Base-by-base conservation (phyloP, 2,329 filamentous ascomycete genomes). In the Neonectria magnoliae region DNA sequence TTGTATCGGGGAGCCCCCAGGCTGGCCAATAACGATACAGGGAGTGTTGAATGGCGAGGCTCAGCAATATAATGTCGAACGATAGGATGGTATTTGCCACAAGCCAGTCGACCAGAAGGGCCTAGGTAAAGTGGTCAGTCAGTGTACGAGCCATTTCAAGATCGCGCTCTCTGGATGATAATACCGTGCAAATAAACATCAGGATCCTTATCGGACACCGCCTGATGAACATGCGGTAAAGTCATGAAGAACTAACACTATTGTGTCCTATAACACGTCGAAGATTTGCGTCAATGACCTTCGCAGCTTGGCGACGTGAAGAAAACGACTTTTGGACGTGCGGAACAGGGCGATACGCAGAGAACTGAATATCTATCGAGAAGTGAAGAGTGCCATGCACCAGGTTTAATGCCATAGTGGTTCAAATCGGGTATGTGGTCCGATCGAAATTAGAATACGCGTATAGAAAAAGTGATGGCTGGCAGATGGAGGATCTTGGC, bases 311-410 rank as follows among this genome's bases (percentile, higher is more conserved):
- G 87, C 87, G 54, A 89, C 78, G 63, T 88, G 79, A 20, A 89
- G 82, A 60, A 90, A 87, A 56, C 87, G 85, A 65, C 80, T 83
- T 74, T 90, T 89, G 62, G 86, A 86, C 29, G 87, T 88, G 69
- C 91, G 88, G 72, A 91, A 91, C 2, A 91, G 79, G 16, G 87
- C 88, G 56, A 91, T 87, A 33, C 89, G 88, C 52, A 88, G 83
- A 6, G 89, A 91, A 78, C 73, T 87, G 88, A 48, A 87, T 83
- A 53, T 86, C 84, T 89, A 91, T 91, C 73, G 89, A 81, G 85
- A 87, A 91, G 73, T 84, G 91, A 73, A 90, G 58, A 7, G 68
- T 20, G 2, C 65, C 44, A 4, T 62, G 64, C 16, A 60, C 85
- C 10, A 81, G 79, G 11, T 83, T 78, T 54, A 83, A 84, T 0